These are phyloP conservation scores for Sanghuangporus sanghuang DNA, from an alignment of 1,284 basidiomycete genomes.

Conservation along the genomic window DNA sequence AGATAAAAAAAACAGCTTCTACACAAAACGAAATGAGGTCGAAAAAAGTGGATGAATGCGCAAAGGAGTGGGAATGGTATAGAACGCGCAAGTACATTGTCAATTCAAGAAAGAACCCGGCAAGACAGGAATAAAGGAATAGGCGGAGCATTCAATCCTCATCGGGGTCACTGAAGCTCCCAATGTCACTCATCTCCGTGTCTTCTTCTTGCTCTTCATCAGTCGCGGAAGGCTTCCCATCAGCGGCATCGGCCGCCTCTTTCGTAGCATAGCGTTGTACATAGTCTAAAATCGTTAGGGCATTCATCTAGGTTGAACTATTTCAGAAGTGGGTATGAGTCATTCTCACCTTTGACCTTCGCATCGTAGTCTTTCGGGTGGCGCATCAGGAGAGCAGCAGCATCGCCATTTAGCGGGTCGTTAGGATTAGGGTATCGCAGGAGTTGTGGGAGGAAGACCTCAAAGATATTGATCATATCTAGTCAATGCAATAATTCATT, in stretches of 20 bases:
- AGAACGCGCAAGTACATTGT: conserved; percentile 16
- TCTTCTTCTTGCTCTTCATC: conserved; percentile 62
- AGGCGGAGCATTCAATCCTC: conserved; percentile 34
- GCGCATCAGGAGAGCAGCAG: conserved; percentile 93
- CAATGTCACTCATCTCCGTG: conserved; percentile 90
- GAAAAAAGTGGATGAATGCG: neutral
- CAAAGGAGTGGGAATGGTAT: conserved; percentile 7
- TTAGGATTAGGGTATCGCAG: conserved; percentile 97
- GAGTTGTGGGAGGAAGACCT: conserved; percentile 95
- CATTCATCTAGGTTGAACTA: neutral
- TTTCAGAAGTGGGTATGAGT: neutral
- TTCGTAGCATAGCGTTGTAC: conserved; percentile 82
- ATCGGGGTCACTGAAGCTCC: conserved; percentile 76
- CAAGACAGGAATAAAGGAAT: neutral
- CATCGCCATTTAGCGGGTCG: conserved; percentile 96
- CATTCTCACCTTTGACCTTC: conserved; percentile 77
- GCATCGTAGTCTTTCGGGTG: conserved; percentile 93
- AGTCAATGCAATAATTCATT: conserved; percentile 15
- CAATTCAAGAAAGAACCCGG: conserved; percentile 13
- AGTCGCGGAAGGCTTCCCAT: conserved; percentile 31
- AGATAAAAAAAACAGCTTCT: conserved; percentile 5
- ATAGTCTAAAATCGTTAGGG: conserved; percentile 52
- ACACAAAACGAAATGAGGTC: conserved; percentile 1
- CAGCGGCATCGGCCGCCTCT: conserved; percentile 68
- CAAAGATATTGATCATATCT: conserved; percentile 99